Percentiles rank a stretch among this genome's conserved stretches.
Evolutionary conservation across 495 filamentous ascomycete species (phyloP).

Genomic region (Cenococcum geophilum): DNA sequence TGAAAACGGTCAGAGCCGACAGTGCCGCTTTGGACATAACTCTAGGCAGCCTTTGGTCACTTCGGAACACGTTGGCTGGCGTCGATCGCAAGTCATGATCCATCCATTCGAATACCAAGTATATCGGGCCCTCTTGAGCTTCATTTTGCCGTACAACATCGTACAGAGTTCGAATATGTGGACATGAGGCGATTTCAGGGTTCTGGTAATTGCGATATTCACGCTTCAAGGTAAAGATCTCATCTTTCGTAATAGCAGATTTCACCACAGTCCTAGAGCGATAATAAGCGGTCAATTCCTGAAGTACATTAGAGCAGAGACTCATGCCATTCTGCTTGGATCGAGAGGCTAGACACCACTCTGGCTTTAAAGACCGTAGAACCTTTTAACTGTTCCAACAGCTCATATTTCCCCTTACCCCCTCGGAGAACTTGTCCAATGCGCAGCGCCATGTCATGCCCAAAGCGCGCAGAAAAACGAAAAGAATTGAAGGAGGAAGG

Average conservation of each 20-base stretch:
- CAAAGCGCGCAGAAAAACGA: too few species aligned
- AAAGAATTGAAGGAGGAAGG: too few species aligned
- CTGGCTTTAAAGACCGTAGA: constrained; percentile 25
- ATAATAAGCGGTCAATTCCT: constrained; percentile 13
- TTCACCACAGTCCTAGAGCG: constrained; percentile 19
- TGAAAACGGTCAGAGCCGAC: constrained; percentile 17
- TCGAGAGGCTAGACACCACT: constrained; percentile 17
- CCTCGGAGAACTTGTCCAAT: constrained; percentile 25
- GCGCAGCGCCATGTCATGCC: constrained; percentile 22
- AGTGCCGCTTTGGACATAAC: constrained; percentile 18
- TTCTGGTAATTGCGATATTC: constrained; percentile 23
- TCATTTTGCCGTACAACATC: constrained; percentile 16
- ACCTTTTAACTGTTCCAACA: constrained; percentile 26
- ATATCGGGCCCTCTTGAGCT: constrained; percentile 20
- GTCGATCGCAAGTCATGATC: constrained; percentile 27
- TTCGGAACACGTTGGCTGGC: constrained; percentile 16
- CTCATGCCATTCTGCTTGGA: constrained; percentile 20
- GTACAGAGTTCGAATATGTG: constrained; percentile 22
- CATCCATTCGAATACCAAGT: constrained; percentile 33
- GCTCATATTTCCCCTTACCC: constrained; percentile 26
- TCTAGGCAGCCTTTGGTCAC: constrained; percentile 21
- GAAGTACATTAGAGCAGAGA: constrained; percentile 1
- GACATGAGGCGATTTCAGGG: constrained; percentile 19
- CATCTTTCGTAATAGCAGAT: constrained; percentile 19
- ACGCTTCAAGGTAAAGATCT: constrained; percentile 15